These are phyloP conservation scores for Physocladia obscura DNA, from an alignment of 192 early-diverging fungal genomes.

Conservation along the genomic window DNA sequence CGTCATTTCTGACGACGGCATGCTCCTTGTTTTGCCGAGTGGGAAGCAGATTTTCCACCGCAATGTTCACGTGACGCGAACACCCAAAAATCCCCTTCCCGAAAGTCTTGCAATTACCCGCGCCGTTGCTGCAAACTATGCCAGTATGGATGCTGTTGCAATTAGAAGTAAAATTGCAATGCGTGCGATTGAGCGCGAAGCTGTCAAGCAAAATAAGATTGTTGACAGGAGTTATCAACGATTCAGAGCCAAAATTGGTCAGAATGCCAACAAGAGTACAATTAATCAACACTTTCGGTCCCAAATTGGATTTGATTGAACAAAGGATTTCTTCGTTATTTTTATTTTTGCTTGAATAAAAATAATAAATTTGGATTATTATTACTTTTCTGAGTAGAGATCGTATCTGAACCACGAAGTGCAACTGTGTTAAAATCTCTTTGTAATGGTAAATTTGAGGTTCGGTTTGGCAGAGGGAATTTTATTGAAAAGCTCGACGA, in stretches of 20 bases:
- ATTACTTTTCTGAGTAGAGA: too few relatives aligned
- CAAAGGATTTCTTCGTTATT: neutral
- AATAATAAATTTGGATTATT: too few relatives aligned
- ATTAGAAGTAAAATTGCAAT: slow-evolving; percentile 11
- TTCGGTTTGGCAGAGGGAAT: too few relatives aligned
- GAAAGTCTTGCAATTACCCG: slow-evolving; percentile 26
- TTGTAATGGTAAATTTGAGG: too few relatives aligned
- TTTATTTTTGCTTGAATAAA: neutral
- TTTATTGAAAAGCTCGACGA: too few relatives aligned
- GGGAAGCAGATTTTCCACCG: slow-evolving; percentile 46
- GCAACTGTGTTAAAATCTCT: too few relatives aligned
- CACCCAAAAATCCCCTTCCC: slow-evolving; percentile 11
- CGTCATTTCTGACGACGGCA: slow-evolving; percentile 72
- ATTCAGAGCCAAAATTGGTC: slow-evolving; percentile 24
- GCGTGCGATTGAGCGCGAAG: slow-evolving; percentile 22
- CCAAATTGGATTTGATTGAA: slow-evolving; percentile 35
- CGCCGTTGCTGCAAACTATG: slow-evolving; percentile 23
- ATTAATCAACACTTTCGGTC: slow-evolving; percentile 27
- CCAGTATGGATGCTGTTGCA: slow-evolving; percentile 23
- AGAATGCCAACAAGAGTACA: slow-evolving; percentile 24
- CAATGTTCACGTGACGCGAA: slow-evolving; percentile 15
- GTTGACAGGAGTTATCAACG: slow-evolving; percentile 24
- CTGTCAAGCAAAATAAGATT: slow-evolving; percentile 19
- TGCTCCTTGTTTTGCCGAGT: slow-evolving; percentile 82
- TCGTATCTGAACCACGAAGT: too few relatives aligned